Conservation (phyloP, 108 stramenopile species). For the Parietichytrium sp. region DNA sequence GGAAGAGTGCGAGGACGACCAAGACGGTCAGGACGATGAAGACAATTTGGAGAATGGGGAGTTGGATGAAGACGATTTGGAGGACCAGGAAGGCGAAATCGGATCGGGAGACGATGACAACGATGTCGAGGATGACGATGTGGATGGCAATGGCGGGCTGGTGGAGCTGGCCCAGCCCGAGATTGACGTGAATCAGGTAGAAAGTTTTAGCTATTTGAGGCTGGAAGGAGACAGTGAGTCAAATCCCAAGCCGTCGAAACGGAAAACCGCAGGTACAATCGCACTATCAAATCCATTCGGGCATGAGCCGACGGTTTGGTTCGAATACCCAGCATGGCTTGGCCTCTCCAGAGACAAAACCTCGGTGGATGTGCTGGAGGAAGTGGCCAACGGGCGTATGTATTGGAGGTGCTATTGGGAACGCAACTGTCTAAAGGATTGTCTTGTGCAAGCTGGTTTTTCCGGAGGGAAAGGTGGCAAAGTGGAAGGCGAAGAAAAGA, state of each 20-base stretch:
- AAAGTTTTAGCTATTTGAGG: no score
- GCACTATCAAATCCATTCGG: neutral
- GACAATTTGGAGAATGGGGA: neutral
- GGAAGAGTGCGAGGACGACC: no score
- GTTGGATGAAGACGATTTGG: neutral
- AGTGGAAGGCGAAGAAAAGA: no score
- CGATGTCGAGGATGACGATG: neutral
- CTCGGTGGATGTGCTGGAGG: neutral
- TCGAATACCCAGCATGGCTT: constrained; percentile 18
- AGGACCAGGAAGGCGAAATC: neutral
- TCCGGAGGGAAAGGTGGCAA: neutral
- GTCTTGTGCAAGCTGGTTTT: neutral
- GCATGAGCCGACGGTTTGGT: neutral
- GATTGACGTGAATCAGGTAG: neutral
- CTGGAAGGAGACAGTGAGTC: no score
- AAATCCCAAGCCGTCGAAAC: neutral
- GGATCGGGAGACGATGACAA: neutral
- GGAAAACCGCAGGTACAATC: neutral
- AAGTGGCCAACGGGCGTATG: neutral
- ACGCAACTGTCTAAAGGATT: constrained; percentile 33
- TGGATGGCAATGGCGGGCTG: neutral
- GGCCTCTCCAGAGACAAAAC: neutral
- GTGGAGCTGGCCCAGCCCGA: neutral
- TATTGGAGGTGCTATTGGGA: constrained; percentile 24
- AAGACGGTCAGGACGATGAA: neutral